Base-by-base conservation (phyloP, 2,329 filamentous ascomycete species). In the Orbilia ellipsospora region DNA sequence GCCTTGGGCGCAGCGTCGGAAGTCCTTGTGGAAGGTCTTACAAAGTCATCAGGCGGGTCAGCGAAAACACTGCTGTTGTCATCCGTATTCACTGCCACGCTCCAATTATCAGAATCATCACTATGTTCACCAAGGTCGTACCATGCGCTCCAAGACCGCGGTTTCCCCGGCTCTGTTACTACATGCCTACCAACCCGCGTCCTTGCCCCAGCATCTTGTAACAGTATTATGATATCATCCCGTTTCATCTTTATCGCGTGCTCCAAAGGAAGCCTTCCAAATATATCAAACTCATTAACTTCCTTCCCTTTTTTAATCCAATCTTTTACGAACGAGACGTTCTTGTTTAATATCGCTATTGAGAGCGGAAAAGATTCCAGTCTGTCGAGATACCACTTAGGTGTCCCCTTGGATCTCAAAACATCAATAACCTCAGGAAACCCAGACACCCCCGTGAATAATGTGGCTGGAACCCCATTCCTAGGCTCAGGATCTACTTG, bases 211-310 rank as follows among this genome's bases (percentile, higher is more conserved):
- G 57, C 57, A 4, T 20, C 23, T 2, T 48, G 23, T 23, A 70
- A 44, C 4, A 62, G 23, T 13, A 20, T 40, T 12, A 55, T 23
- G 8, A 70, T 62, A n/a, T 40, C 36, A 20, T 15, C n/a, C 26
- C 57, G 36, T 18, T 63, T 56, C n/a, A 62, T 18, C 7, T 20
- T 23, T 36, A 23, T 12, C 18, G 66, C 66, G 18, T 50, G 52
- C n/a, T 70, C 66, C 36, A 62, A 56, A 6, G 66, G 66, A 7
- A 23, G 55, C 15, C 48, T 44, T 13, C 66, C 42, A 44, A 70
- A 63, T 13, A 70, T 63, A 51, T 70, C 57, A n/a, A 16, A 13
- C 23, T 28, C 12, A 7, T 70, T 63, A 18, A 70, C 1, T 36
- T 63, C 51, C 2, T 48, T 48, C 10, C 57, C 51, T 13, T 26